Evolutionary conservation across 352 stramenopile genomes (phyloP).

Genomic region (Pythium dissotocum): DNA sequence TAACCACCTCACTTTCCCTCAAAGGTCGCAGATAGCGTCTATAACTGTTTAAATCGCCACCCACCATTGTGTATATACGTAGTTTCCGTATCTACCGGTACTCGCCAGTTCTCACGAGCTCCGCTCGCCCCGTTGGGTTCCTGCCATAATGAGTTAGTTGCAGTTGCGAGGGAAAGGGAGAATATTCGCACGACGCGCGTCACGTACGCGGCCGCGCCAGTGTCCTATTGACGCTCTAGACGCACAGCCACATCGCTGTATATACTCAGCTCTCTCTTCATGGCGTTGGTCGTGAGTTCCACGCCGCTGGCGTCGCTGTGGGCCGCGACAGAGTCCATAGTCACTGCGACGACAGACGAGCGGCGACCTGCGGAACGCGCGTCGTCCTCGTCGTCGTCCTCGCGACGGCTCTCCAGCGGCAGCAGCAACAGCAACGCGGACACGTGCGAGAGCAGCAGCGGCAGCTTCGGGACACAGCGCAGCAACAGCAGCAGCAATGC

Average conservation of each 20-base stretch:
- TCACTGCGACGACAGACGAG: slow-evolving; percentile 2
- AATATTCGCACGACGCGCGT: slow-evolving; percentile 22
- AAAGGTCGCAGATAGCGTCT: not conserved
- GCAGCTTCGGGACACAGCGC: slow-evolving; percentile 13
- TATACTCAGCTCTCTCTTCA: not conserved
- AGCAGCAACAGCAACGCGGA: slow-evolving; percentile 4
- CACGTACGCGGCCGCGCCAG: slow-evolving; percentile 1
- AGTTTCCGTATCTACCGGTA: not conserved
- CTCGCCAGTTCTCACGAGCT: slow-evolving; percentile 19
- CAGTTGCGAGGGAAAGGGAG: slow-evolving; percentile 15
- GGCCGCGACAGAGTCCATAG: not conserved
- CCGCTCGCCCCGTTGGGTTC: not conserved
- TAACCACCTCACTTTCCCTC: not conserved
- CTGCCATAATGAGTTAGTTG: slow-evolving; percentile 36
- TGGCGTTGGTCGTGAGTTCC: slow-evolving; percentile 29
- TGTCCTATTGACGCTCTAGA: slow-evolving; percentile 1
- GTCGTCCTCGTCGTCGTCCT: slow-evolving; percentile 7
- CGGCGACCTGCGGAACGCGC: slow-evolving; percentile 8
- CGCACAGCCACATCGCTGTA: not conserved
- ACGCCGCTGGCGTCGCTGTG: slow-evolving; percentile 11
- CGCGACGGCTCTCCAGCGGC: slow-evolving; percentile 16
- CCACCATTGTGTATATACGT: not conserved
- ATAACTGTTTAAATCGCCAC: not conserved
- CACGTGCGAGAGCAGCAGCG: slow-evolving; percentile 12
- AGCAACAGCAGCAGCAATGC: slow-evolving; percentile 15